Conservation (phyloP, 441 rosid genomes). For the Lepidium campestre region DNA sequence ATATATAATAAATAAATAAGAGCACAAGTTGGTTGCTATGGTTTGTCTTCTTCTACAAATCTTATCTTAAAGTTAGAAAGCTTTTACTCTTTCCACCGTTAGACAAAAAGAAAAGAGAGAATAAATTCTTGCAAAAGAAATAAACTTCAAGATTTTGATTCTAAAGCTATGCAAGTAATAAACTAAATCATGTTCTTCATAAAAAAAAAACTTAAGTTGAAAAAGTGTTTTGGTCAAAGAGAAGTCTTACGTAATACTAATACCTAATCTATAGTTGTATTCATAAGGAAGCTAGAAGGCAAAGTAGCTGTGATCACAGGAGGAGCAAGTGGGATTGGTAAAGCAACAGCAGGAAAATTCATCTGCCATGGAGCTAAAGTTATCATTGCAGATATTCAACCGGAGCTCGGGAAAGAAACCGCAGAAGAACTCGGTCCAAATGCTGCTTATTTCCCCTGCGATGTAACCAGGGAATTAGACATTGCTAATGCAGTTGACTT, state of each 20-base stretch:
- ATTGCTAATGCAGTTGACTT: conserved; percentile 61
- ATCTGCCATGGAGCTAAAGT: conserved; percentile 75
- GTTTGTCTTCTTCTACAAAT: conserved; percentile 19
- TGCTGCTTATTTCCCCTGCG: conserved; percentile 54
- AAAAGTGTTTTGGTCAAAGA: too few species aligned
- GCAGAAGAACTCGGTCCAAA: conserved; percentile 58
- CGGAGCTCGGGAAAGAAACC: conserved; percentile 42
- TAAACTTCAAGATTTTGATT: too few species aligned
- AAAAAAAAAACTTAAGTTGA: too few species aligned
- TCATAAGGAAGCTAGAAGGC: conserved; percentile 64
- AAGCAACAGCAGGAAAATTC: conserved; percentile 69
- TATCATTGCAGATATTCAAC: conserved; percentile 67
- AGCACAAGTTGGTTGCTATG: conserved; percentile 14
- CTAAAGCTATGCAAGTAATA: too few species aligned
- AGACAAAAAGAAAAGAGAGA: too few species aligned
- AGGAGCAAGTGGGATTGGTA: conserved; percentile 87
- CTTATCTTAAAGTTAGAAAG: conserved; percentile 21
- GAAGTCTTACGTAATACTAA: background rate
- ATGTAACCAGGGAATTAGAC: conserved; percentile 70
- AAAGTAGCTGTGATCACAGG: conserved; percentile 87
- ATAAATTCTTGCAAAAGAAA: too few species aligned
- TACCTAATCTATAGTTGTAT: background rate
- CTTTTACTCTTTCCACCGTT: background rate
- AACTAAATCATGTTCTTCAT: too few species aligned
- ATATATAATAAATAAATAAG: background rate